Base-by-base conservation (phyloP, 148 eudicot genomes). In the Euryodendron excelsum region DNA sequence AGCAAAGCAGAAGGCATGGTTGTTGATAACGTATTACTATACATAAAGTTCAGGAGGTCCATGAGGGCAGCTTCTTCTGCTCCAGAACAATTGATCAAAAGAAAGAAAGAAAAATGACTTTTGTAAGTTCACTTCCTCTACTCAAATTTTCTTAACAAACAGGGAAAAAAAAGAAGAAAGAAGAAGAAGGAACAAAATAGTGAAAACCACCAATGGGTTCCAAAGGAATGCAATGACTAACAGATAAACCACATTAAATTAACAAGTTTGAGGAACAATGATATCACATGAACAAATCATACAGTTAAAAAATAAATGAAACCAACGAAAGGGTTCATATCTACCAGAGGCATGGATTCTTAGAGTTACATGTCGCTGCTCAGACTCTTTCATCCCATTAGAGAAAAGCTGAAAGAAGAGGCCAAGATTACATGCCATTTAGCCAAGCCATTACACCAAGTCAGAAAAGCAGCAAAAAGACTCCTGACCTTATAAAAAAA, bases 41-140 rank as follows among this genome's bases (percentile, higher is more conserved):
- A 88, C 83, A 93, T 93, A 67, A 86, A 93, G 47, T 87, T 90
- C 69, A 93, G 83, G 76, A 93, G 89, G 48, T 91, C 96, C 98
- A 90, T 90, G 76, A 90, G 77, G 15, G 98, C 93, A 75, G 84
- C 88, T 88, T 91, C 96, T 84, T 93, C 98, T 93, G 92, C 52
- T 85, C 80, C 78, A 86, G 56, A 27, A 58, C 23, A 55, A 59
- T 59, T 59, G 11, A 20, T 5, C 63, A 9, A 47, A 25, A 75
- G 63, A 62, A 10, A 80, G 27, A 69, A 20, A 27, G 2, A 36
- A 76, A 15, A 3, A 31, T 5, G 45, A 41, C 45, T 3, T 23
- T 75, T 47, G 64, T 75, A 34, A 74, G 67, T 47, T 41, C 47
- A 65, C 17, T 14, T 34, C 55, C 39, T 34, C 50, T 1, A 55